Evolutionary conservation across 1,284 basidiomycete genomes (phyloP), one percentile per base, ranked within the genome.

Genomic region (Apiotrichum porosum): DNA sequence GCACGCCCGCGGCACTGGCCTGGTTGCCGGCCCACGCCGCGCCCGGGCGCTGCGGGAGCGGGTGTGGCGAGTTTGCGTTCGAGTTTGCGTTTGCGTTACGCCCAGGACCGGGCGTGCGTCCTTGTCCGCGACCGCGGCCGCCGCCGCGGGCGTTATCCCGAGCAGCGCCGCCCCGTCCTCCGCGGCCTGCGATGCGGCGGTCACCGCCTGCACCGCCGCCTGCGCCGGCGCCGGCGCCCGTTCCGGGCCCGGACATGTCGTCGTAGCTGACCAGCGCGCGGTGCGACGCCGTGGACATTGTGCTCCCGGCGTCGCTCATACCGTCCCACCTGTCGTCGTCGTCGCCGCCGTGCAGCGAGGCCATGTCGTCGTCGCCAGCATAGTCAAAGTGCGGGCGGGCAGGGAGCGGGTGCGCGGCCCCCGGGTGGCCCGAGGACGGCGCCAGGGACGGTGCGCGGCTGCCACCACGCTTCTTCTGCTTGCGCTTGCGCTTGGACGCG

Each of bases 401-500:
- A 9, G 68, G 67, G 21, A 69, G 46, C 21, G 39, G 18, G n/a
- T 37, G 38, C 18, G 18, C 19, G 13, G 17, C 32, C 5, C 19
- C 18, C n/a, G n/a, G n/a, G n/a, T n/a, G n/a, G 3, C 34, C 22
- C 42, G 31, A 33, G 28, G 17, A 23, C 35, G 39, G 38, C 36
- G 24, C 15, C 39, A 22, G 37, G 30, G 42, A 45, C 31, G 18
- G 34, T 31, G 17, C 46, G 31, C 32, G 24, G 18, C 32, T 44
- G 28, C 47, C 35, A n/a, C 24, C 31, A 37, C 24, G 41, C 42
- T 39, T 46, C 23, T 43, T 39, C 26, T 28, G 6, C 42, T 48
- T 52, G 18, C 43, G 35, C 44, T 38, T 44, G 22, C 68, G 57
- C 61, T 75, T 76, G 26, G 77, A 76, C 38, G 72, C 74, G 6